phyloP scores from a whole-genome alignment of 371 early-diverging fungal genomes.

The Mortierella sp. region DNA sequence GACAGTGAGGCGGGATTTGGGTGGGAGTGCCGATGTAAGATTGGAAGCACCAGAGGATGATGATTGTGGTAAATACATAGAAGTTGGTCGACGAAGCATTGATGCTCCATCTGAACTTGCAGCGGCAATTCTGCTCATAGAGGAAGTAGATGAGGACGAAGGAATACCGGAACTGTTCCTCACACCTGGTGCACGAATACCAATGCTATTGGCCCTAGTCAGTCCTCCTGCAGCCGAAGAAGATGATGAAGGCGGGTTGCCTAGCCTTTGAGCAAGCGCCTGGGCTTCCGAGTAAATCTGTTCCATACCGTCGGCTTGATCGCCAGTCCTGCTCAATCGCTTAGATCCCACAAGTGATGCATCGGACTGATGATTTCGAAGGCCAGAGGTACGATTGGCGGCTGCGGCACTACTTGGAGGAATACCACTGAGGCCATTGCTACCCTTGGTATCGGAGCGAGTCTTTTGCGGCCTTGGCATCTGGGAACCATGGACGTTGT shows the following conservation, averaged over 20 bases:
- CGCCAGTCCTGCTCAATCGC: slow-evolving; percentile 8
- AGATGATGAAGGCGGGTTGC: slow-evolving; percentile 9
- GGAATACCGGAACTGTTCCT: slow-evolving; percentile 16
- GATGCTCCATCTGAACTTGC: slow-evolving; percentile 1
- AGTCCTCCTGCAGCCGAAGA: not conserved
- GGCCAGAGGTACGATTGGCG: not conserved
- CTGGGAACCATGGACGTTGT: slow-evolving; percentile 15
- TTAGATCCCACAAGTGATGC: not conserved
- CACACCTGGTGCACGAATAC: slow-evolving; percentile 14
- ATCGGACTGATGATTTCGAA: slow-evolving; percentile 32
- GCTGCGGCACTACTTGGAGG: not conserved
- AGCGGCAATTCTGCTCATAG: slow-evolving; percentile 4
- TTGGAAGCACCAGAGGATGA: not conserved
- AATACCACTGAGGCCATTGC: not conserved
- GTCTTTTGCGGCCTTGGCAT: slow-evolving; percentile 41
- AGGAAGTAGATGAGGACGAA: slow-evolving; percentile 7
- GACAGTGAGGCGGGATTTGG: slow-evolving; percentile 19
- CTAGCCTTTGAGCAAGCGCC: slow-evolving; percentile 24
- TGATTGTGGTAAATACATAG: not conserved
- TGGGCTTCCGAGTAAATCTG: slow-evolving; percentile 29
- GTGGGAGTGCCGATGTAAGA: not conserved
- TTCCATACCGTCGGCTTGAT: slow-evolving; percentile 27
- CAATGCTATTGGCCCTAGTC: not conserved
- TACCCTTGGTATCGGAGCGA: slow-evolving; percentile 18
- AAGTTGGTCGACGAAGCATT: slow-evolving; percentile 16